Conservation (phyloP, 2,329 filamentous ascomycete species). For the Sclerotinia nivalis region DNA sequence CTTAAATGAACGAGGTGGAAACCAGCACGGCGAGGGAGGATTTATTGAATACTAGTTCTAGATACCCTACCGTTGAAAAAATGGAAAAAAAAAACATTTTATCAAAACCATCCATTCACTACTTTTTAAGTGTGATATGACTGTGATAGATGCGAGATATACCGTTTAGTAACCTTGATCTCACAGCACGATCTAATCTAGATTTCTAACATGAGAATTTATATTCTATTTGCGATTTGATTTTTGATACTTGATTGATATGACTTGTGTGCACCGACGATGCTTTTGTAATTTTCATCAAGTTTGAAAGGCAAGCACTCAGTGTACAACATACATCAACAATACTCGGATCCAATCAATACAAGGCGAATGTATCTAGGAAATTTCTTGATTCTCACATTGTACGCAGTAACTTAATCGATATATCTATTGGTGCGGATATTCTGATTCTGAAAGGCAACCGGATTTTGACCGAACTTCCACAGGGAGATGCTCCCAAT, state of each 20-base stretch:
- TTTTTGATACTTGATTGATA: not conserved
- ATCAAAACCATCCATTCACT: not conserved
- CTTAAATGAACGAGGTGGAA: not conserved
- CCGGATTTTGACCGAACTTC: not conserved
- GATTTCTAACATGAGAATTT: not conserved
- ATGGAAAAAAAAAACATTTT: not conserved
- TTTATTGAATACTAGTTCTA: conserved; percentile 12
- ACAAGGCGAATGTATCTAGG: not conserved
- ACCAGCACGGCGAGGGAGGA: not conserved
- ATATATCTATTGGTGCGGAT: not conserved
- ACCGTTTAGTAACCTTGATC: not conserved
- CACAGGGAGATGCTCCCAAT: not conserved
- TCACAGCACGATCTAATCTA: not conserved
- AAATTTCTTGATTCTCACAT: not conserved
- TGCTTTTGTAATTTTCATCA: not conserved
- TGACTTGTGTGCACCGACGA: not conserved
- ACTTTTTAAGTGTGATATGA: not conserved
- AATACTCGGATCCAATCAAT: not conserved
- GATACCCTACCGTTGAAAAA: conserved; percentile 10
- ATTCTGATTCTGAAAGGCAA: not conserved
- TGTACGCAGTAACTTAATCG: not conserved
- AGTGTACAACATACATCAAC: not conserved
- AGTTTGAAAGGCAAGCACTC: not conserved
- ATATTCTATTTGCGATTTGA: not conserved
- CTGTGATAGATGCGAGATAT: not conserved